Evolutionary conservation across 2,329 filamentous ascomycete genomes (phyloP), one percentile per base, ranked within the genome.

Genomic region (Bertia moriformis): DNA sequence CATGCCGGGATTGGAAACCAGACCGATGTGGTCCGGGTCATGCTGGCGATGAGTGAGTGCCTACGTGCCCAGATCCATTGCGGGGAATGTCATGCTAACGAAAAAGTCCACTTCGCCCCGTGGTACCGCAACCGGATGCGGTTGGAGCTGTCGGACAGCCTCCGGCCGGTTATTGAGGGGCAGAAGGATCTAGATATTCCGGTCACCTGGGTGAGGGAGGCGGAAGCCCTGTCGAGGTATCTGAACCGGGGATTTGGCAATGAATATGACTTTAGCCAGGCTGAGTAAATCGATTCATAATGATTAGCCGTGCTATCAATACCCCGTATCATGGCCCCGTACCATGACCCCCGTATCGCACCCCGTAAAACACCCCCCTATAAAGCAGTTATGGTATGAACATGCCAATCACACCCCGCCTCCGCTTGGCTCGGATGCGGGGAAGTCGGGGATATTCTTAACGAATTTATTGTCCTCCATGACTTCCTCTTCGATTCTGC

Each of bases 1-100:
- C 73, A 79, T 49, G 72, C 71, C 0, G 74, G 73, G 0, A 74
- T 76, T 66, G 72, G 72, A 1, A 78, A 79, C 45, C 47, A 52
- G 32, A 67, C 65, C 1, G 51, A 61, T 3, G 54, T 63, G 4
- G 61, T 67, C 14, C 54, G 71, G 18, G 62, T 75, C 14, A 76
- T 77, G 72, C 52, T 77, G n/a, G 70, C 69, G 22, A 63, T 71
- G 58, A 71, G 32, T 35, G 17, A 35, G 32, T 35, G 7, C 32
- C 43, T 46, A 38, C 17, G 4, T 3, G 18, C 12, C 20, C 15
- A 22, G 14, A 14, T 15, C 18, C 4, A 18, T n/a, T 13, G n/a
- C 4, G 27, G n/a, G n/a, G n/a, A n/a, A n/a, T n/a, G n/a, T n/a
- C 10, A 4, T 17, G 24, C n/a, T 35, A 22, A 22, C 30, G 35